Conservation (phyloP, 441 rosid genomes). For the Codiaeum variegatum region DNA sequence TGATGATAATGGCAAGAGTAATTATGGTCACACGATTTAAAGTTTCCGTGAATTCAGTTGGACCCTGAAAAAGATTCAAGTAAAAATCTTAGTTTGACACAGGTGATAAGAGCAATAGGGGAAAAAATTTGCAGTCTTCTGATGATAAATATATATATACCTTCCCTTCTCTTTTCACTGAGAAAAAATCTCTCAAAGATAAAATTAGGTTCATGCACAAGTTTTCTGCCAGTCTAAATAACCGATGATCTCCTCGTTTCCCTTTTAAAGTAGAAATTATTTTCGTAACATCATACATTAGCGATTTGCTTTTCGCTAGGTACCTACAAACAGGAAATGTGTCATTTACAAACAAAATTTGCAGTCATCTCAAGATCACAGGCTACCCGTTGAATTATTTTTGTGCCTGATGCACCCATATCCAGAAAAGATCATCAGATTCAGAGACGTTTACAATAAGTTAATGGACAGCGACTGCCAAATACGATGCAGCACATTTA, state of each 20-base stretch:
- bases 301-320: slow-evolving; percentile 83
- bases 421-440: neutral
- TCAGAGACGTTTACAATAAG: neutral
- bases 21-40: slow-evolving; percentile 78
- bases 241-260: slow-evolving; percentile 95
- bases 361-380: neutral
- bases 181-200: slow-evolving; percentile 86
- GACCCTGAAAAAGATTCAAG: slow-evolving; percentile 58
- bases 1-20: slow-evolving; percentile 89
- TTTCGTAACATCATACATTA: slow-evolving; percentile 95
- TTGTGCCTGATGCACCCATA: slow-evolving; percentile 1
- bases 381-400: neutral
- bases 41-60: slow-evolving; percentile 97
- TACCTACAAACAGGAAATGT: slow-evolving; percentile 51
- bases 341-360: neutral
- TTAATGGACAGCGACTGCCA: neutral
- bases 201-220: slow-evolving; percentile 89
- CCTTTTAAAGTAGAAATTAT: slow-evolving; percentile 85
- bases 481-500: neutral
- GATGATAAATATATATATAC: slow-evolving; percentile 37
- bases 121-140: slow-evolving; percentile 13
- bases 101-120: slow-evolving; percentile 17
- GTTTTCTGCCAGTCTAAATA: slow-evolving; percentile 90
- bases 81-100: slow-evolving; percentile 15
- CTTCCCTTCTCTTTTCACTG: slow-evolving; percentile 91